Evolutionary conservation across 805 yeast genomes (phyloP), one percentile per base, ranked within the genome.

Genomic region (Yarrowia yakushimensis): DNA sequence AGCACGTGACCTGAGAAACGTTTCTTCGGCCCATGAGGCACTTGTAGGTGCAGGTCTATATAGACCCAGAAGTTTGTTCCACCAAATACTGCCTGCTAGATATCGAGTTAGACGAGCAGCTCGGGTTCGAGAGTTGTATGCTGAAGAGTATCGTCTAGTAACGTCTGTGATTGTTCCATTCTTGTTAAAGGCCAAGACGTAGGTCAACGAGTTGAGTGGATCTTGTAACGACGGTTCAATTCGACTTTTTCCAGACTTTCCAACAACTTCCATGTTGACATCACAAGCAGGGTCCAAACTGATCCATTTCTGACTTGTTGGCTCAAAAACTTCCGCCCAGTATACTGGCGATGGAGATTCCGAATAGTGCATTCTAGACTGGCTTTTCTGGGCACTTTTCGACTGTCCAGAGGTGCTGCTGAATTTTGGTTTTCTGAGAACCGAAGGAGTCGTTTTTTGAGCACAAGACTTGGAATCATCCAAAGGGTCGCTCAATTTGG

Each of bases 291-390:
- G 94, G 69, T 94, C 99, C 1, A 91, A 79, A 1, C 96, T 83
- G n/a, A 91, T 80, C 96, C 97, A 93, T 55, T 79, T 82, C 64
- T 84, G 80, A 5, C 83, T 74, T 63, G 80, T 82, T 57, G 81
- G 81, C 71, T 93, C 92, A 96, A 96, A 93, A 0, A 88, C 97
- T 71, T 94, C 99, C 22, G 85, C 85, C 99, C 99, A 94, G 70
- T 86, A 91, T 0, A 91, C 79, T 0, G 97, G 97, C 69, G 77
- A 86, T 9, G 70, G 69, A 52, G 72, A 65, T 11, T 59, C 62
- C 2, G 43, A 11, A 28, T 43, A 61, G 18, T 55, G 48, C 48
- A 39, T 41, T 18, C 61, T 28, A 1, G 37, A 11, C 22, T 55
- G 61, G 30, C 59, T 52, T 28, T 17, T 55, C 13, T 39, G 48